A percentile compares a stretch with the other conserved stretches of the same genome.
Conservation (phyloP, 106 monocot species). For the Amphibolis antarctica region DNA sequence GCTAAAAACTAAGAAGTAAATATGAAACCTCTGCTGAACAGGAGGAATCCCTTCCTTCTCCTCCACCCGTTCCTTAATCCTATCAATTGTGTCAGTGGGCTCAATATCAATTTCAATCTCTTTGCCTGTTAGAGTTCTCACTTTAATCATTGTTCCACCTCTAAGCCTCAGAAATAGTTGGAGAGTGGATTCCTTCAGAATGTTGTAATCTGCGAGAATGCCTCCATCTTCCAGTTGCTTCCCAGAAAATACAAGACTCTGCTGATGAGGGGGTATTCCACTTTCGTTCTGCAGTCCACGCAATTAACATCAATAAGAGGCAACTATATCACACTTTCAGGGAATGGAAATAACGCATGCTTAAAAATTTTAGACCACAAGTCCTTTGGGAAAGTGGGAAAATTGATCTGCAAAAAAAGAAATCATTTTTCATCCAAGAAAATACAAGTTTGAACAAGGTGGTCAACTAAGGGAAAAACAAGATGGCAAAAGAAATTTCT, state of each 20-base stretch:
- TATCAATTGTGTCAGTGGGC: slow-evolving; percentile 15
- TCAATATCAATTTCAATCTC: slow-evolving; percentile 24
- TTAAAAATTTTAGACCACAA: too few species aligned
- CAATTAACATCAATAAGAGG: too few species aligned
- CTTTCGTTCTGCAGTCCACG: neutral
- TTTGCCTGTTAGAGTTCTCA: slow-evolving; percentile 17
- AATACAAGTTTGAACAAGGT: too few species aligned
- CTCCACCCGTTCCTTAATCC: slow-evolving; percentile 20
- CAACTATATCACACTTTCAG: too few species aligned
- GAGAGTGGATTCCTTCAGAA: slow-evolving; percentile 19
- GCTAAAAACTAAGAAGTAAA: neutral
- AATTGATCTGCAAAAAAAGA: too few species aligned
- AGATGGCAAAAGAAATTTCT: too few species aligned
- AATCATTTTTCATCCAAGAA: too few species aligned
- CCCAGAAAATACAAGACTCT: slow-evolving; percentile 5
- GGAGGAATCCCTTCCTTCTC: slow-evolving; percentile 24
- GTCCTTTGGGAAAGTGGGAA: too few species aligned
- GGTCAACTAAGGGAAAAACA: too few species aligned
- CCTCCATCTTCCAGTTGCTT: too few species aligned
- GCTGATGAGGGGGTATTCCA: slow-evolving; percentile 17
- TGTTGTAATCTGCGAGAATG: slow-evolving; percentile 17
- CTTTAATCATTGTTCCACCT: slow-evolving; percentile 21
- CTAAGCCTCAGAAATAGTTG: slow-evolving; percentile 17
- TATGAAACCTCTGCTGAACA: slow-evolving; percentile 12
- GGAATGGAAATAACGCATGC: too few species aligned